Evolutionary conservation across 2,329 filamentous ascomycete genomes (phyloP).

Genomic region (Penicillium concentricum): DNA sequence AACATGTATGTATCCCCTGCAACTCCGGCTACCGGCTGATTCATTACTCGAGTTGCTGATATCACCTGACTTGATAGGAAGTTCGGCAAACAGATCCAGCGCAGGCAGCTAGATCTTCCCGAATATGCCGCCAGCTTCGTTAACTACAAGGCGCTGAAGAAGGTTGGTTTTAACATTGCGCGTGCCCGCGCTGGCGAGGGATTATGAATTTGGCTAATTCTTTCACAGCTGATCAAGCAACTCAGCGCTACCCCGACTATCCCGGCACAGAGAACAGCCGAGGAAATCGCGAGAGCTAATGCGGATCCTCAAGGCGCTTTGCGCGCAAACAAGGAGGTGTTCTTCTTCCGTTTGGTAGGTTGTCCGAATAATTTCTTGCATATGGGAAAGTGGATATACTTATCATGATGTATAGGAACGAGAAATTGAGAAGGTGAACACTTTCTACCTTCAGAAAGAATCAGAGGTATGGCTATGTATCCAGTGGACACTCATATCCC

Average conservation of each 20-base stretch:
- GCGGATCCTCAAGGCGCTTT: slow-evolving; percentile 81
- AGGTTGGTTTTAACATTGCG: slow-evolving; percentile 57
- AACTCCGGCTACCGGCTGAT: neutral
- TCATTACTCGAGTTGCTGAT: neutral
- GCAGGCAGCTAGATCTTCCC: slow-evolving; percentile 96
- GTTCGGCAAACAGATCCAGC: slow-evolving; percentile 99
- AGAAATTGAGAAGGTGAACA: slow-evolving; percentile 97
- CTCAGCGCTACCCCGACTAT: slow-evolving; percentile 88
- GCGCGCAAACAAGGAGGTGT: slow-evolving; percentile 96
- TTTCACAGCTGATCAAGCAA: slow-evolving; percentile 88
- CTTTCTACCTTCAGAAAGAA: slow-evolving; percentile 96
- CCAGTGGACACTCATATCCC: neutral
- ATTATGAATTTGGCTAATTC: slow-evolving; percentile 19
- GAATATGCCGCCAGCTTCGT: slow-evolving; percentile 99
- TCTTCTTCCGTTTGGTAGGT: slow-evolving; percentile 91
- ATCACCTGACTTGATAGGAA: slow-evolving; percentile 64
- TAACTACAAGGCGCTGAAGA: slow-evolving; percentile 98
- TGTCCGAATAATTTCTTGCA: neutral
- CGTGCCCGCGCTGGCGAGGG: neutral
- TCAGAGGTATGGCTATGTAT: slow-evolving; percentile 69
- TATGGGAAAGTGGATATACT: neutral
- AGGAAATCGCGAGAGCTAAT: slow-evolving; percentile 41
- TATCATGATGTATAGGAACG: slow-evolving; percentile 64
- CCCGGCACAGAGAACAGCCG: slow-evolving; percentile 66
- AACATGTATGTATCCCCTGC: slow-evolving; percentile 2